Base-by-base conservation (phyloP, 1,284 basidiomycete species). In the Neonothopanus nambi region DNA sequence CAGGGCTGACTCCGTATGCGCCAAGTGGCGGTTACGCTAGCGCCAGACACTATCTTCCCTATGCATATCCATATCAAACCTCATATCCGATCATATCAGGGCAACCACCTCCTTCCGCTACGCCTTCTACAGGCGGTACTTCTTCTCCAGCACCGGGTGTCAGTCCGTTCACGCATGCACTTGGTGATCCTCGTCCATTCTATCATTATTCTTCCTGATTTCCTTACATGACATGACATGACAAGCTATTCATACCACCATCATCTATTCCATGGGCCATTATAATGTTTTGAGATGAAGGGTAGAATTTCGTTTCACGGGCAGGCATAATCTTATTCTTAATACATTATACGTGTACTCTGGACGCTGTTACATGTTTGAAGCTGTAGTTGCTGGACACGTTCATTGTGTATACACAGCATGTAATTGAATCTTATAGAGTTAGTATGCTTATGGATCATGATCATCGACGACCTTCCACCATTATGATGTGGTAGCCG, bases 401-500 rank as follows among this genome's bases (percentile, higher is more conserved):
- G 17, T 40, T 9, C 17, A 18, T 40, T 12, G 3, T 23, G 21
- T 18, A 40, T 40, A 40, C 38, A 23, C 21, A 40, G 38, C 5
- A 39, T 18, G 21, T 40, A 40, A n/a, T n/a, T n/a, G n/a, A n/a
- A n/a, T 40, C 41, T n/a, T 43, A 43, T 20, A 20, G 21, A 13
- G 20, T 20, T 7, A 21, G 18, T 21, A 23, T 43, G 38, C n/a
- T 13, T 17, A 40, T 7, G 3, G 26, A 41, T 21, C 5, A 8
- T 3, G 17, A 39, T 50, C 50, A 91, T 54, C 87, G 81, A 46
- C 89, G 79, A 17, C 87, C 88, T 70, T 93, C 89, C 3, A 91
- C 89, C 87, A 93, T 90, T 66, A 93, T 91, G 61, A 93, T 84
- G 65, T 93, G 90, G 66, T 93, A 93, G n/a, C 90, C 91, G 65